Base-by-base conservation (phyloP, 176 grass and related monocot species). In the Chrysopogon serrulatus region DNA sequence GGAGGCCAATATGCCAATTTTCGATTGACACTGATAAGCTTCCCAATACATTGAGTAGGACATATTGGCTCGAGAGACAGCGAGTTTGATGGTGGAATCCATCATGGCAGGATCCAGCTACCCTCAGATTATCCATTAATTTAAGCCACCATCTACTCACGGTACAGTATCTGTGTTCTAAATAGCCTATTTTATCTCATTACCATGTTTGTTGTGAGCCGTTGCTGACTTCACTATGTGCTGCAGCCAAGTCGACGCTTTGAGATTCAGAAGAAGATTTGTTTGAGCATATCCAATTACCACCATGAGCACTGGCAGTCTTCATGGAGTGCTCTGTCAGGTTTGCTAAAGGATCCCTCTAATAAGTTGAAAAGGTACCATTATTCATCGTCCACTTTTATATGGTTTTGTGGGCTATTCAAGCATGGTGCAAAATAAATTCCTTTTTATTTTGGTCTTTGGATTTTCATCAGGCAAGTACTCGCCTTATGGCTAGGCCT, bases 251-350 rank as follows among this genome's bases (percentile, higher is more conserved):
- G 92, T 79, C 92, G 95, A 66, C 91, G 95, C 64, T 98, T 98
- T 80, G 95, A 98, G 91, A 84, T 86, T 88, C n/a, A n/a, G n/a
- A n/a, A n/a, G n/a, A n/a, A n/a, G n/a, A n/a, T n/a, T n/a, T n/a
- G n/a, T n/a, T n/a, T 98, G 81, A 98, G 92, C 90, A 98, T 98
- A 39, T 98, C 95, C 17, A 98, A 98, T 84, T 95, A 98, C 80
- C 95, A 98, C 26, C 95, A 92, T 4, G 95, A 98, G 68, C 95
- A 98, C n/a, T 98, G 92, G 95, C 95, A 98, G 41, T 90, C 95
- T 84, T 98, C 95, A 79, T 98, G 95, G 95, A 81, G 60, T 68
- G 28, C 33, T 62, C 32, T 60, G 10, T 5, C 31, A 12, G 8
- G 4, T 51, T 57, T 42, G n/a, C 6, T 65, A 13, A 57, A 81